Evolutionary conservation across 768 basidiomycete genomes (phyloP), one percentile per base, ranked within the genome.

Genomic region (Russula earlei): DNA sequence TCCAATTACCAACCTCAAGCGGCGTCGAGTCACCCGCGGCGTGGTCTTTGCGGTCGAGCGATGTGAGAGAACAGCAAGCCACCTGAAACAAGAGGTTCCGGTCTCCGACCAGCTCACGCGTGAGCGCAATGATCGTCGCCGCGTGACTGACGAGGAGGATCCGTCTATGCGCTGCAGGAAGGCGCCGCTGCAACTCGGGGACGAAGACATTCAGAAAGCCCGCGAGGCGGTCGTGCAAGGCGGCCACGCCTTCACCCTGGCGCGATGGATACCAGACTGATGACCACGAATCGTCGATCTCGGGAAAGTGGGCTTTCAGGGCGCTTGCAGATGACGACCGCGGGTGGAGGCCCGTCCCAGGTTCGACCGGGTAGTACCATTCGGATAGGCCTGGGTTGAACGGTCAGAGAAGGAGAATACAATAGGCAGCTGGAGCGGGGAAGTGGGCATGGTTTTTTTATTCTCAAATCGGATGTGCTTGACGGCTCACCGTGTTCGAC

Each of bases 61-160:
- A 77, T 0, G 84, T 81, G 53, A 92, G 53, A 2, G 87, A 81
- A 63, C 87, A 88, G 63, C 87, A 89, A n/a, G 87, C 88, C 1
- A 83, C 79, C 51, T 82, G 72, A 27, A 57, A 57, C 38, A 50
- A 52, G 50, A 57, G 37, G 29, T 14, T 67, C 29, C 75, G 72
- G 42, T 83, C 74, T 4, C 79, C 80, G 9, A 80, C 56, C 36
- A 91, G 75, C 49, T 74, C 77, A 58, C 82, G 74, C 22, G 77
- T 75, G 34, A 91, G 74, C 19, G 82, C 78, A 62, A 89, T 85
- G 55, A 77, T 71, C 17, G 87, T 84, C 6, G 87, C 91, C 0
- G 85, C 87, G 65, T 92, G 89, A 55, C 79, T 81, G 55, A 88
- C 74, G 20, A 92, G 69, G 40, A 91, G 65, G 10, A 89, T 69